Evolutionary conservation across 352 stramenopile genomes (phyloP), one percentile per base, ranked within the genome.

Genomic region (Globisporangium alternatum): DNA sequence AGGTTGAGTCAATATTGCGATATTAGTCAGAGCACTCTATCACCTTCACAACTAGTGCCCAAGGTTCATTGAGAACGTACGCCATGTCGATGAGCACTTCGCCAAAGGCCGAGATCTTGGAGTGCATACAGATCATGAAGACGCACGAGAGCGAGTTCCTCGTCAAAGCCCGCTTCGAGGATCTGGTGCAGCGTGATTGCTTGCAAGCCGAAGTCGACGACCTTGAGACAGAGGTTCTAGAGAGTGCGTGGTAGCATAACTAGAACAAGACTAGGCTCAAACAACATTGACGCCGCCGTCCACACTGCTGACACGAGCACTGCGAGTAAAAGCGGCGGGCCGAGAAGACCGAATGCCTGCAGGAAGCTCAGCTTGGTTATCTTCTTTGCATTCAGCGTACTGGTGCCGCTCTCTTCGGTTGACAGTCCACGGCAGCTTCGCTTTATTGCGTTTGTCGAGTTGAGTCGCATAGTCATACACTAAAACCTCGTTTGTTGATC

Each of bases 81-180:
- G 33, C 1, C 2, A 59, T 68, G 57, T 81, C 74, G 8, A 81
- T 52, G 7, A 81, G 43, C 7, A 81, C 62, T 28, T 81, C 68
- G 3, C 44, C 55, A 2, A 81, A 60, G 2, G 74, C 71, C 2
- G 68, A 60, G 9, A 53, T 43, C 1, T 58, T 30, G 4, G n/a
- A 1, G 5, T 45, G 54, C 5, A 33, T 39, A 2, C 66, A 15
- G 39, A 75, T 67, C 5, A 47, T 28, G 25, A 47, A 6, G 19
- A 59, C 64, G 43, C 52, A 71, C 0, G 62, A 70, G 5, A 74
- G 31, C 3, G 48, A 69, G 48, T 79, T 13, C 4, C 7, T 56
- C 22, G 15, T 64, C 57, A 8, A 65, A 69, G 0, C 74, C 74
- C 7, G 49, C 43, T 30, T 77, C 55, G 28, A 81, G 56, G 44